Base-by-base conservation (phyloP, 768 basidiomycete genomes). In the Cystobasidium tubakii region DNA sequence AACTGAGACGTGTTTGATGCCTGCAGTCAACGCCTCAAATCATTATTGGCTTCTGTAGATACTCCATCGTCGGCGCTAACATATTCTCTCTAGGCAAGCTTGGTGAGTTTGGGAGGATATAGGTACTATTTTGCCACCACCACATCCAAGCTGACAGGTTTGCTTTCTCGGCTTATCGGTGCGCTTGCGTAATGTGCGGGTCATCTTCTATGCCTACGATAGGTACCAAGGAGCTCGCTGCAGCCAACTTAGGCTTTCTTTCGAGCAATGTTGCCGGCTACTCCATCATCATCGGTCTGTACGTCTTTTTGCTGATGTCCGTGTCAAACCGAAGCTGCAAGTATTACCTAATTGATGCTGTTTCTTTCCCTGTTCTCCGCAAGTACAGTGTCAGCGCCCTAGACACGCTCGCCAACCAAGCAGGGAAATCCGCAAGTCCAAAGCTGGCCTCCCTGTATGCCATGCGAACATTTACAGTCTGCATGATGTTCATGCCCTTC, bases 321-420 rank as follows among this genome's bases (percentile, higher is more conserved):
- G 17, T 42, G 17, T 42, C 17, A 7, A 42, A 7, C 17, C 42
- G 42, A 42, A 42, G 42, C 7, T 42, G 17, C 17, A 17, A 42
- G 9, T 17, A 7, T 42, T 17, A 9, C 7, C 46, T 50, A 19
- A 50, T 6, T 3, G 3, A 9, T 50, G n/a, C 46, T 19, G 21
- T 50, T 9, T n/a, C 17, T 7, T 42, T 42, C 9, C 17, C 42
- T 42, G 17, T 17, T 17, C 42, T 42, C 42, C 46, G 4, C n/a
- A 15, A 3, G 4, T n/a, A 50, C 46, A 50, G 34, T 23, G 43
- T 33, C 50, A 53, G 44, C 31, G 66, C 66, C 19, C 23, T 67
- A 2, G 69, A 71, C 55, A 71, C 69, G 13, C 43, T 71, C 19
- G 69, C 69, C 2, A 71, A 71, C 34, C 69, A 71, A 71, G 69